Percentiles rank a stretch among this genome's conserved stretches.
These are phyloP conservation scores for Nemania serpens DNA, from an alignment of 2,329 filamentous ascomycete species.

Conservation along the genomic window DNA sequence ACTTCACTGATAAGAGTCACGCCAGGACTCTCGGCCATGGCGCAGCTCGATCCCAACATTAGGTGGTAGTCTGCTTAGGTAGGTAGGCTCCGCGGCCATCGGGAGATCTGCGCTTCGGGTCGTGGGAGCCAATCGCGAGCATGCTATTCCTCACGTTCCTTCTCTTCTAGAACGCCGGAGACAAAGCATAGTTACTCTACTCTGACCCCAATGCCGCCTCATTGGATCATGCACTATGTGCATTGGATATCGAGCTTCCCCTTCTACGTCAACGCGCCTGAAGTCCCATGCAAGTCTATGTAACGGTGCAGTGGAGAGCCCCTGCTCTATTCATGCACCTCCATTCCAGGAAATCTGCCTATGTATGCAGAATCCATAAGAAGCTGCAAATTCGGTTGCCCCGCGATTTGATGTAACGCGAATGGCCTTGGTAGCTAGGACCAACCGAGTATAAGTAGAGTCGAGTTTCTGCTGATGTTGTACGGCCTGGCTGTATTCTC, in stretches of 20 bases:
- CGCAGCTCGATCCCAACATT: too few species aligned
- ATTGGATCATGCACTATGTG: not conserved
- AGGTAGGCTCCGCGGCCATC: too few species aligned
- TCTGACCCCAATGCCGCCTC: not conserved
- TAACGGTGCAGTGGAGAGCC: slow-evolving; percentile 4
- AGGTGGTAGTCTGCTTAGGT: too few species aligned
- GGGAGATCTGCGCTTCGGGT: too few species aligned
- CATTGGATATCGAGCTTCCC: slow-evolving; percentile 6
- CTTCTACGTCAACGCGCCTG: not conserved
- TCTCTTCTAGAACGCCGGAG: not conserved
- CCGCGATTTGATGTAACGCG: slow-evolving; percentile 6
- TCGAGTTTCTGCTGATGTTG: not conserved
- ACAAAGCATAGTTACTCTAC: not conserved
- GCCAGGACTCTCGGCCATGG: too few species aligned
- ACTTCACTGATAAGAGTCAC: too few species aligned
- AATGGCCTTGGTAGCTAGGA: not conserved
- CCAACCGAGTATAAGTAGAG: slow-evolving; percentile 16
- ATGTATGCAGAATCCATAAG: not conserved
- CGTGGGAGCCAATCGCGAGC: slow-evolving; percentile 19
- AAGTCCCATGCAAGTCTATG: not conserved
- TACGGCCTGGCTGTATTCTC: not conserved
- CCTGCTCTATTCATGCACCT: not conserved
- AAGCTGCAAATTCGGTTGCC: not conserved
- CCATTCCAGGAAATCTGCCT: not conserved
- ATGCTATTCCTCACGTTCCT: slow-evolving; percentile 23